Evolutionary conservation across 139 green algal species (phyloP).

Genomic region (Yamagishiella unicocca): DNA sequence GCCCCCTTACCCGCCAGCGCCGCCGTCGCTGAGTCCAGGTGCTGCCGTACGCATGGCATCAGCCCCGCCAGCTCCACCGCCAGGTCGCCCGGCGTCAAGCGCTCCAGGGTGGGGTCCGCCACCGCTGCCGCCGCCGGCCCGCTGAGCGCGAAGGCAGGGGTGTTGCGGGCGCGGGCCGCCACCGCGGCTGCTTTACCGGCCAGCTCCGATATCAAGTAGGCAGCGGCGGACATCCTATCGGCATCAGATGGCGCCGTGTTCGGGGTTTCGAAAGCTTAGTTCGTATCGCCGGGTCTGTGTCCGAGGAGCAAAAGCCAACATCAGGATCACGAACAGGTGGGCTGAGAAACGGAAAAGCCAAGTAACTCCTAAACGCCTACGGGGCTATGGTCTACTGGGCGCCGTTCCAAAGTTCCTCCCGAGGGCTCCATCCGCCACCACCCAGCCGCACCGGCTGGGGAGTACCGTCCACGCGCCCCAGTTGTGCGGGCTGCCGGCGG

Average conservation of each 20-base stretch:
- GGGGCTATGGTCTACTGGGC: too few species aligned
- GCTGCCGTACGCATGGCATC: background rate
- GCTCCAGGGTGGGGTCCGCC: slow-evolving; percentile 12
- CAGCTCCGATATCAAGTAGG: slow-evolving; percentile 6
- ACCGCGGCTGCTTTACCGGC: slow-evolving; percentile 8
- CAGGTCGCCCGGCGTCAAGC: background rate
- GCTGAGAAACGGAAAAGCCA: too few species aligned
- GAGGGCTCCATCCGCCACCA: too few species aligned
- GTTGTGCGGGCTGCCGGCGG: background rate
- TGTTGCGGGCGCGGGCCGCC: background rate
- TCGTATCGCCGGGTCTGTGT: too few species aligned
- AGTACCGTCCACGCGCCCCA: slow-evolving; percentile 14
- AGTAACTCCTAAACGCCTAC: too few species aligned
- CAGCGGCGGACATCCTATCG: background rate
- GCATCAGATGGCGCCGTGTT: too few species aligned
- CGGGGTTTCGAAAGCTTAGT: too few species aligned
- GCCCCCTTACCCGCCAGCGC: slow-evolving; percentile 10
- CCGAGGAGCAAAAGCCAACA: too few species aligned
- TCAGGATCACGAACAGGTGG: too few species aligned
- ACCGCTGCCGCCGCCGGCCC: background rate
- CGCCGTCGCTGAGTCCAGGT: slow-evolving; percentile 36
- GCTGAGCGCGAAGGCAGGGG: background rate
- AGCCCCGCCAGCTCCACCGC: slow-evolving; percentile 1
- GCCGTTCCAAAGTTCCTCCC: too few species aligned
- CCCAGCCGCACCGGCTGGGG: background rate